Base-by-base conservation (phyloP, 768 basidiomycete species). In the Panaeolus papilionaceus region DNA sequence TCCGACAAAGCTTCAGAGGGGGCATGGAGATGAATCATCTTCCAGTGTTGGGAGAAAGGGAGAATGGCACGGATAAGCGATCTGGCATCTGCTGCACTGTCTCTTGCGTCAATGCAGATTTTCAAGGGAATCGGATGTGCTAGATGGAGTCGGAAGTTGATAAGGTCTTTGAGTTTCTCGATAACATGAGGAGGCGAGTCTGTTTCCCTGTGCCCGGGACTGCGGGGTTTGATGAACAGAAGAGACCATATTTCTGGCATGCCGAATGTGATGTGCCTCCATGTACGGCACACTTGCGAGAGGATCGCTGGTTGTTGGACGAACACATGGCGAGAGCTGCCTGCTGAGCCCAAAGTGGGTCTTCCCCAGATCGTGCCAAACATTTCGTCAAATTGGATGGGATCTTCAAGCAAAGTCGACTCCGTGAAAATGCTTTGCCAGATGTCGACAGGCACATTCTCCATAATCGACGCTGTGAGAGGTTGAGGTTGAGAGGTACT, bases 231-330 rank as follows among this genome's bases (percentile, higher is more conserved):
- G 51, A 71, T 51, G 54, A 39, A 69, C 9, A 72, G 42, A n/a
- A 63, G 23, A 26, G 67, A 66, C 71, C 71, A 72, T 11, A 72
- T 47, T 44, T 70, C 68, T 16, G 71, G 70, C 65, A 70, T 70
- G n/a, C 66, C 68, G 38, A 66, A 65, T 18, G 71, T 67, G 9
- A 62, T 63, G 7, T 65, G 45, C 38, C 51, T 64, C 71, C 71
- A 72, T 18, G 58, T 38, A 26, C 33, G 20, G 39, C 68, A 72
- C n/a, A 72, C 71, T 51, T 68, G 68, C 26, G 64, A 62, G 12
- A 72, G 49, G 2, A 45, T 63, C 28, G 69, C 39, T 4, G 71
- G 70, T 5, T 51, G 66, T 18, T 63, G 68, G 39, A 70, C 69
- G 18, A 68, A 62, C n/a, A 72, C 49, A 10, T 47, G 26, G 8